phyloP scores from a whole-genome alignment of 1,284 basidiomycete species.

The Rhodotorula sp. region DNA sequence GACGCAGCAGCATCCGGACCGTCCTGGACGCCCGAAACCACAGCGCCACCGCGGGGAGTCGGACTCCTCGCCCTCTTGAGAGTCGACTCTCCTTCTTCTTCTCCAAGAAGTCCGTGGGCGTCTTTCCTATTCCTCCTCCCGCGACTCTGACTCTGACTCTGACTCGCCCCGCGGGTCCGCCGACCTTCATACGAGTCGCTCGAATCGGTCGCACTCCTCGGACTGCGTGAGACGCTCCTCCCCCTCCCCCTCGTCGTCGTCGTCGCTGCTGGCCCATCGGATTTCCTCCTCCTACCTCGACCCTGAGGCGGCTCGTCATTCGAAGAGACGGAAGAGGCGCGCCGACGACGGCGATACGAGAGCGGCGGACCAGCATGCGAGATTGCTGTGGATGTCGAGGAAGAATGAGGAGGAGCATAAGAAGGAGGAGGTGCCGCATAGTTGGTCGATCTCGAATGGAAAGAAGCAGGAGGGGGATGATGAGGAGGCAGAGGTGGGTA shows the following conservation, averaged over 20 bases:
- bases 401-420: neutral
- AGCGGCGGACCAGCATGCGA: neutral
- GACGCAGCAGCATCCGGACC: neutral
- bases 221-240: neutral
- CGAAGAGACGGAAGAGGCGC: neutral
- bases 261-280: neutral
- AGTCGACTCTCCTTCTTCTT: neutral
- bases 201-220: slow-evolving; percentile 1
- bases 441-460: too few species aligned
- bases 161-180: too few species aligned
- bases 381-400: neutral
- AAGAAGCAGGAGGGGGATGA: too few species aligned
- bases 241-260: neutral
- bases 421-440: neutral
- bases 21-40: neutral
- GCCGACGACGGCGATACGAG: neutral
- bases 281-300: too few species aligned
- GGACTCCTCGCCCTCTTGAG: slow-evolving; percentile 1
- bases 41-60: neutral
- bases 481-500: too few species aligned
- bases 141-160: neutral
- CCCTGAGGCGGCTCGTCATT: neutral
- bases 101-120: too few species aligned
- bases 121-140: neutral
- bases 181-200: neutral